Conservation (phyloP, 768 basidiomycete genomes). For the Lactarius sanguifluus region DNA sequence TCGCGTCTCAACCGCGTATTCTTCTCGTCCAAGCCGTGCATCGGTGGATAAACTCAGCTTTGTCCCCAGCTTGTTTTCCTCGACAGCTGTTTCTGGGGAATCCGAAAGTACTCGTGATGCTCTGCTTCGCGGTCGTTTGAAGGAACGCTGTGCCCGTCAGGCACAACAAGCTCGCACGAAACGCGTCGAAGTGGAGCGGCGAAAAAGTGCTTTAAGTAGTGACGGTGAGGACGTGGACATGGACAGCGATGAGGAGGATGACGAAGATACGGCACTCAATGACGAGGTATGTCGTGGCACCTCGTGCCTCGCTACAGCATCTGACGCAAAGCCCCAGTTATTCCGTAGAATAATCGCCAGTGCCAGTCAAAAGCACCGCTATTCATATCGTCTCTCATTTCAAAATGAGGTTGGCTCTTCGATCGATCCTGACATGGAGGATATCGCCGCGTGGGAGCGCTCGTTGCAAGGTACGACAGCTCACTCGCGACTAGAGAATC, state of each 20-base stretch:
- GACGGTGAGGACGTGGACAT: slow-evolving; percentile 31
- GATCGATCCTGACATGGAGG: slow-evolving; percentile 72
- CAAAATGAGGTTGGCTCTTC: slow-evolving; percentile 71
- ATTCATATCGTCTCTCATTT: slow-evolving; percentile 64
- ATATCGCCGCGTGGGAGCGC: slow-evolving; percentile 58
- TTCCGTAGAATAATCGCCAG: slow-evolving; percentile 65
- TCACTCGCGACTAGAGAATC: background rate
- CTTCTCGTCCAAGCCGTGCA: slow-evolving; percentile 8
- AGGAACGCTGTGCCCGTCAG: slow-evolving; percentile 30
- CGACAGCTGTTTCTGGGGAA: slow-evolving; percentile 1
- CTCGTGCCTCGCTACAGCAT: background rate
- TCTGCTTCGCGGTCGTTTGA: slow-evolving; percentile 32
- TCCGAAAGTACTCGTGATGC: slow-evolving; percentile 25
- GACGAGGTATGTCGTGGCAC: slow-evolving; percentile 31
- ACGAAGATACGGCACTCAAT: slow-evolving; percentile 28
- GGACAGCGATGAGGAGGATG: slow-evolving; percentile 26
- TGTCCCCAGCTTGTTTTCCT: background rate
- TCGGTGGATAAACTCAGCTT: background rate
- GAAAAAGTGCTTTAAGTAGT: slow-evolving; percentile 27
- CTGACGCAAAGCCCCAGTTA: slow-evolving; percentile 43
- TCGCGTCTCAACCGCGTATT: slow-evolving; percentile 23
- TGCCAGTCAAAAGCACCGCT: slow-evolving; percentile 47
- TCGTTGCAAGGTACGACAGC: slow-evolving; percentile 46
- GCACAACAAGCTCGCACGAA: slow-evolving; percentile 29
- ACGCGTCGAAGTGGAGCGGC: slow-evolving; percentile 23